A percentile compares a stretch with the other conserved stretches of the same genome.
Conservation (phyloP, 1,139 yeast genomes). For the Waltiozyma sp. region DNA sequence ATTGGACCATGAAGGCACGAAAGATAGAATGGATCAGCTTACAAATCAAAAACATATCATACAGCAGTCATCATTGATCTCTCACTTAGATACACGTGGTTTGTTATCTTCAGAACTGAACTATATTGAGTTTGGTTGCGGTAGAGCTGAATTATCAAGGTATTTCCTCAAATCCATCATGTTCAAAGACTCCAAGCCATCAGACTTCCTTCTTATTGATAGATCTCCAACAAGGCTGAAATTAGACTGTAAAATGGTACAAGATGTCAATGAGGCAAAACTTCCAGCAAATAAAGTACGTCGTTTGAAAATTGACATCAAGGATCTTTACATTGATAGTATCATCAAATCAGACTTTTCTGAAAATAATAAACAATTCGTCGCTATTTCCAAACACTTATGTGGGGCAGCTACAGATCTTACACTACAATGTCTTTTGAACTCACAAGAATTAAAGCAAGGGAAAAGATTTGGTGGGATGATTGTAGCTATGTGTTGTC, state of each 20-base stretch:
- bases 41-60: slow-evolving; percentile 63
- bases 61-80: slow-evolving; percentile 76
- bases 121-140: slow-evolving; percentile 81
- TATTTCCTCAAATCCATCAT: slow-evolving; percentile 43
- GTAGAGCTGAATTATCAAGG: slow-evolving; percentile 74
- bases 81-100: slow-evolving; percentile 41
- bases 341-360: slow-evolving; percentile 27
- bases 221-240: slow-evolving; percentile 73
- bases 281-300: slow-evolving; percentile 9
- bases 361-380: slow-evolving; percentile 20
- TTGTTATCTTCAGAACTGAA: slow-evolving; percentile 29
- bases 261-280: slow-evolving; percentile 31
- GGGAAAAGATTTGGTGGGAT: slow-evolving; percentile 35
- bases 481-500: slow-evolving; percentile 87
- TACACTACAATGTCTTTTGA: slow-evolving; percentile 55
- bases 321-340: slow-evolving; percentile 49
- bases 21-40: slow-evolving; percentile 23
- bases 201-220: slow-evolving; percentile 59
- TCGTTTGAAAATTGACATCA: slow-evolving; percentile 65
- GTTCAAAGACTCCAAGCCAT: slow-evolving; percentile 5
- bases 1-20: slow-evolving; percentile 16
- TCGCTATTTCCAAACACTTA: slow-evolving; percentile 74
- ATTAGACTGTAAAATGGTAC: slow-evolving; percentile 54
- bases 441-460: slow-evolving; percentile 22
- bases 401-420: slow-evolving; percentile 94